Evolutionary conservation across 2,329 filamentous ascomycete genomes (phyloP), one percentile per base, ranked within the genome.

Genomic region (Neofusicoccum ribis): DNA sequence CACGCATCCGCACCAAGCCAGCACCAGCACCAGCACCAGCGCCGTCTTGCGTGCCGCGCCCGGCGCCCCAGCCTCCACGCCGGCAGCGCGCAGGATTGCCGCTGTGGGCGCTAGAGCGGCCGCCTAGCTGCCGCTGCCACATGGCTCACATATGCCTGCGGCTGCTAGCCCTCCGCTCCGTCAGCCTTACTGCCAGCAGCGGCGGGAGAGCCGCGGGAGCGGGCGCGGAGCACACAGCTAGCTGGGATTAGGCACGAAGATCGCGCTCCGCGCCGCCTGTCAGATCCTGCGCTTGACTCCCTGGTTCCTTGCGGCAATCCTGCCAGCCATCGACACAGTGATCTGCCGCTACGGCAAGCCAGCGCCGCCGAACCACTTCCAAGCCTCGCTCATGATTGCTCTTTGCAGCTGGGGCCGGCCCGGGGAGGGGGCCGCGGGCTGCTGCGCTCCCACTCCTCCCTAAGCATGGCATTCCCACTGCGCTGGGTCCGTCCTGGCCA

Each of bases 301-400:
- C 56, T 47, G 43, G 56, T 60, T 36, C 56, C 56, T 60, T 60
- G 54, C 54, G 54, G 54, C 54, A 59, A 59, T 59, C 54, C 54
- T 43, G 39, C 54, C 54, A 46, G 54, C 54, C 54, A 59, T 59
- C 39, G 39, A 39, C 44, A 39, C 39, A 59, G 39, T 59, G 56
- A 60, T 60, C 56, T 60, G 56, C 56, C 56, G 56, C 56, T 60
- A 60, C 56, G 56, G 56, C 43, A 60, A 60, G 56, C 56, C 56
- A 60, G 56, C 56, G 56, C 56, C 56, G 56, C 56, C 56, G 43
- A 60, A 60, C 56, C 56, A 60, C 31, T 41, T 60, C 56, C 41
- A 60, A 20, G 56, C 56, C 56, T 60, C 44, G 56, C 56, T 60
- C 56, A 47, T 23, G 43, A 60, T 31, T 60, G 56, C 56, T 34